Conservation (phyloP, 2,329 filamentous ascomycete species). For the Onygenales sp. region DNA sequence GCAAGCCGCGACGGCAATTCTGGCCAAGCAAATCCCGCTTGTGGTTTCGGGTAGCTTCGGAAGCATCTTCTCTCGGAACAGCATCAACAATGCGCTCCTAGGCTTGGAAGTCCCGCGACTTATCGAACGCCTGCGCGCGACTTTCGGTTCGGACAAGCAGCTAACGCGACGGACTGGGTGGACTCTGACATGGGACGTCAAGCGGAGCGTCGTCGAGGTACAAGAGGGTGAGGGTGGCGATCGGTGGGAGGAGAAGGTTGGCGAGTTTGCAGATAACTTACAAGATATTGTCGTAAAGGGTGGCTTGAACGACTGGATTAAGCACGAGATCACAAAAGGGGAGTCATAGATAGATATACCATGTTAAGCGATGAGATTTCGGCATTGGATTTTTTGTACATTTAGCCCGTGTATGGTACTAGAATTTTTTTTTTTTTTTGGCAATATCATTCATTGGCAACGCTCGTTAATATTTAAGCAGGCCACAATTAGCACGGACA, state of each 20-base stretch:
- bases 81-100: slow-evolving; percentile 33
- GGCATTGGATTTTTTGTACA: too few relatives aligned
- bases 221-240: slow-evolving; percentile 56
- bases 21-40: slow-evolving; percentile 70
- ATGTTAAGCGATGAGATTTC: too few relatives aligned
- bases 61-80: slow-evolving; percentile 67
- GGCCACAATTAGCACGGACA: too few relatives aligned
- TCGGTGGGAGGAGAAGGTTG: slow-evolving; percentile 71
- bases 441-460: too few relatives aligned
- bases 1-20: slow-evolving; percentile 78
- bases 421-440: too few relatives aligned
- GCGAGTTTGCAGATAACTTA: slow-evolving; percentile 73
- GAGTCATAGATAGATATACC: not conserved
- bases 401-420: too few relatives aligned
- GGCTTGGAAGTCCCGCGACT: slow-evolving; percentile 29
- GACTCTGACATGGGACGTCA: slow-evolving; percentile 74
- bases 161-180: slow-evolving; percentile 69
- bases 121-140: slow-evolving; percentile 23
- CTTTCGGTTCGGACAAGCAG: slow-evolving; percentile 41
- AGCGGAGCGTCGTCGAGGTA: slow-evolving; percentile 59
- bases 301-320: slow-evolving; percentile 76
- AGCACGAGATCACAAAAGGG: slow-evolving; percentile 47
- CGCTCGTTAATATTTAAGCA: too few relatives aligned
- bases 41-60: slow-evolving; percentile 74
- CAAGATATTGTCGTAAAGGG: slow-evolving; percentile 74